Percentiles rank a stretch among this genome's conserved stretches.
phyloP scores from a whole-genome alignment of 129 eudicot genomes.

The Tagetes patula region DNA sequence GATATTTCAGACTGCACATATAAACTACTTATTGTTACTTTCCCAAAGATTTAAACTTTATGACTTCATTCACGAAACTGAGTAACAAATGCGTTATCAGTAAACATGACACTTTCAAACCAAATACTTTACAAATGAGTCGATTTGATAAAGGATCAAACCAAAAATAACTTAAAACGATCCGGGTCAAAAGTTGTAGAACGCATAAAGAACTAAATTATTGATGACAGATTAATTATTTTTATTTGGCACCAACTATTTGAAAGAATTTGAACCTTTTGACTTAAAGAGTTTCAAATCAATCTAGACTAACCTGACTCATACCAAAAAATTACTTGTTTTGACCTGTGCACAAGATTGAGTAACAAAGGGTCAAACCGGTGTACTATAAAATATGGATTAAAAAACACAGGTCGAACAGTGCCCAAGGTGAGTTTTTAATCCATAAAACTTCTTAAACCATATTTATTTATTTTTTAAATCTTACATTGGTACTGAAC shows the following conservation, averaged over 20 bases:
- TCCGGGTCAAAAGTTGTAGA: not conserved
- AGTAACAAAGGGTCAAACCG: not conserved
- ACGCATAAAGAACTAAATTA: not conserved
- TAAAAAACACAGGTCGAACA: not conserved
- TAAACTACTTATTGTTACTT: constrained; percentile 20
- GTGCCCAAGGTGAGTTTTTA: not conserved
- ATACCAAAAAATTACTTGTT: not conserved
- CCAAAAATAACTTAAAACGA: not conserved
- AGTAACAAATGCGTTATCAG: not conserved
- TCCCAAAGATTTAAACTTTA: not conserved
- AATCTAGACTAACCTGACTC: not conserved
- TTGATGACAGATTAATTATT: not conserved
- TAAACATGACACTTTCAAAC: not conserved
- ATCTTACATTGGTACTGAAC: not conserved
- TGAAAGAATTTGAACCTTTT: not conserved
- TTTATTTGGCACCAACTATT: not conserved
- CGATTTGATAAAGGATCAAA: not conserved
- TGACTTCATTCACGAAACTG: not conserved
- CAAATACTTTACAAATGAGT: not conserved
- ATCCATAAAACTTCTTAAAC: not conserved
- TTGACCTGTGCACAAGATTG: not conserved
- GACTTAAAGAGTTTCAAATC: not conserved
- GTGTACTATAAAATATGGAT: not conserved
- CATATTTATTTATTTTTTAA: not conserved
- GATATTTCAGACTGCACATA: constrained; percentile 58